phyloP scores from a whole-genome alignment of 2,329 filamentous ascomycete species.

The Coniochaeta sp. region DNA sequence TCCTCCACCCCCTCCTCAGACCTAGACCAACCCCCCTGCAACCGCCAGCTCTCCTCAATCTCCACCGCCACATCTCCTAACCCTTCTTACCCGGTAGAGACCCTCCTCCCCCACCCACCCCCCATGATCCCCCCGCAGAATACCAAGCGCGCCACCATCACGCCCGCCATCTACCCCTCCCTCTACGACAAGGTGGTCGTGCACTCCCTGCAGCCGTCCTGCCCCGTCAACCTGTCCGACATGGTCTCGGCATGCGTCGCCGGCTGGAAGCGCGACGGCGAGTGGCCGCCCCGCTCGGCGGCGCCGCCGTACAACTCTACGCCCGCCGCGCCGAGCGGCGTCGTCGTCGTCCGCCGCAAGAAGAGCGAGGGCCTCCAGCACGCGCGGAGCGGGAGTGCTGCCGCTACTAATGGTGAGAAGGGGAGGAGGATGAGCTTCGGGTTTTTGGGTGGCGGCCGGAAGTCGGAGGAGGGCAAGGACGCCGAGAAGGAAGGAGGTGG shows the following conservation, averaged over 20 bases:
- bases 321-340: slow-evolving; percentile 9
- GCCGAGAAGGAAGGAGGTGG: slow-evolving; percentile 7
- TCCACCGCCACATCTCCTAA: slow-evolving; percentile 19
- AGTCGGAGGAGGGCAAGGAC: slow-evolving; percentile 7
- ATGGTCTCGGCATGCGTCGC: slow-evolving; percentile 75
- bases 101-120: slow-evolving; percentile 63
- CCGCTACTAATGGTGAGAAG: slow-evolving; percentile 1
- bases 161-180: slow-evolving; percentile 63
- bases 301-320: neutral
- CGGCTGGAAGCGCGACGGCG: slow-evolving; percentile 88
- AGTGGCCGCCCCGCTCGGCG: slow-evolving; percentile 68
- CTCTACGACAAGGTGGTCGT: slow-evolving; percentile 88
- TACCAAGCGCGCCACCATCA: slow-evolving; percentile 70
- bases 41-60: slow-evolving; percentile 11
- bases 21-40: slow-evolving; percentile 12
- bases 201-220: slow-evolving; percentile 71
- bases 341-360: slow-evolving; percentile 30
- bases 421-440: slow-evolving; percentile 17
- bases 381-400: slow-evolving; percentile 2
- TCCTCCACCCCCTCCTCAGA: slow-evolving; percentile 35
- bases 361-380: slow-evolving; percentile 15
- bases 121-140: slow-evolving; percentile 69
- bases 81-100: slow-evolving; percentile 45
- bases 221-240: slow-evolving; percentile 80
- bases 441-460: slow-evolving; percentile 9